Evolutionary conservation across 208 protist genomes (phyloP), one percentile per base, ranked within the genome.

Genomic region (Crithidia thermophila): DNA sequence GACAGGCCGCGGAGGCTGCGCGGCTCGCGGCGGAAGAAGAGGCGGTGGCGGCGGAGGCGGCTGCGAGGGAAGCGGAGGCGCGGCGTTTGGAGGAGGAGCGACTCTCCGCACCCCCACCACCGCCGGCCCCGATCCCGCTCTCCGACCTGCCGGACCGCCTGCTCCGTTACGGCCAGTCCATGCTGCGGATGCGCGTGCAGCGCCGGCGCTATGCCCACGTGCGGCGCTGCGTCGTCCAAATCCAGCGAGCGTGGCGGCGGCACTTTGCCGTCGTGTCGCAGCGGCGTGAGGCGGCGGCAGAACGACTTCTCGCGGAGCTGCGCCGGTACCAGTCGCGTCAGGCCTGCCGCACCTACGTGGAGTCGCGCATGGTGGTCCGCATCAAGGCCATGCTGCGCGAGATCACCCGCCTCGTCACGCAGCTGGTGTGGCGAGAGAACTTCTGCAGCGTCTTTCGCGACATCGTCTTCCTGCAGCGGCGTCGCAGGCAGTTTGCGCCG

Each of bases 361-460:
- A 57, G 27, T 47, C 57, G 7, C 73, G 73, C 55, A 75, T 60
- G 18, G 25, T 59, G 23, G 43, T 8, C 10, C 79, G 65, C 40
- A 77, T 72, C 21, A 52, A 37, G 31, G 39, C 40, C 20, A 42
- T 81, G 57, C 57, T 74, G 51, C 42, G 60, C 1, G 64, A 70
- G 14, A 79, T 84, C 20, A 84, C 79, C 21, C 61, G 30, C 11
- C 71, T 75, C 2, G 77, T 94, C 7, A 94, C 88, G 4, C 57
- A 81, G 47, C 70, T 91, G 11, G 70, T 90, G 10, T 94, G 84
- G 87, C 57, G 87, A 45, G 87, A 90, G 42, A 94, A 94, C 60
- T 94, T 94, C 57, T 91, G 80, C 65, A 83, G 78, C 21, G 77
- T 46, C 5, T 82, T 91, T 34, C 75, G 76, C 18, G 71, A 81